Conservation (phyloP, 139 green algal genomes). For the Prasinococcaceae sp. region DNA sequence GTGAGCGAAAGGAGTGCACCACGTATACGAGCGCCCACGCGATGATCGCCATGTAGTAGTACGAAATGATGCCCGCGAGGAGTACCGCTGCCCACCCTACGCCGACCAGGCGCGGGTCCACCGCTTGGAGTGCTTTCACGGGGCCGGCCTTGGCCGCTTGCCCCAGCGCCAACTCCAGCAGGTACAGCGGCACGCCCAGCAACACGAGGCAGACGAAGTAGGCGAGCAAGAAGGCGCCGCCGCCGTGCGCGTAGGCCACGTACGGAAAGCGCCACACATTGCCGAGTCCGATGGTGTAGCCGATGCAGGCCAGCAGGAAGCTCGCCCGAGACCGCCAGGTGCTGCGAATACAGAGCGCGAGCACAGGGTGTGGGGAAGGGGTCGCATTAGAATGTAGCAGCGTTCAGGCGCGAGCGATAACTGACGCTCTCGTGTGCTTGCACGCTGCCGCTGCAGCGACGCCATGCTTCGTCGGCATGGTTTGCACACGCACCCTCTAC, state of each 20-base stretch:
- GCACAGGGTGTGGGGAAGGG: no score
- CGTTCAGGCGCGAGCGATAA: no score
- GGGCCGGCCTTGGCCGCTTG: neutral
- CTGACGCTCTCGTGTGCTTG: no score
- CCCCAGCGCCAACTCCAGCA: neutral
- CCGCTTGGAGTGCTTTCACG: neutral
- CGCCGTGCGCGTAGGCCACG: constrained; percentile 3
- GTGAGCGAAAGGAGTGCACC: neutral
- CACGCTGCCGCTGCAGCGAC: no score
- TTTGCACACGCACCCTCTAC: no score
- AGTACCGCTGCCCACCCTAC: neutral
- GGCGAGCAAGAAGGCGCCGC: neutral
- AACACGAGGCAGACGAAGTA: constrained; percentile 3
- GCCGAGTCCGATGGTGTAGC: constrained; percentile 2
- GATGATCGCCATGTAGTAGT: neutral
- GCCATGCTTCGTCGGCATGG: no score
- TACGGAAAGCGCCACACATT: constrained; percentile 7
- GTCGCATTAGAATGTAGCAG: no score
- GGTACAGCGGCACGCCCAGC: neutral
- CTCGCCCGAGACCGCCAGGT: no score
- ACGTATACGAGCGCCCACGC: neutral
- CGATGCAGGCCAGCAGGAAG: constrained; percentile 7
- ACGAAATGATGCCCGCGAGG: neutral
- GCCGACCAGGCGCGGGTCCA: neutral
- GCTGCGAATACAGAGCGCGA: no score